A percentile compares a stretch with the other conserved stretches of the same genome.
Conservation (phyloP, 495 filamentous ascomycete species). For the Haplographium delicatum region DNA sequence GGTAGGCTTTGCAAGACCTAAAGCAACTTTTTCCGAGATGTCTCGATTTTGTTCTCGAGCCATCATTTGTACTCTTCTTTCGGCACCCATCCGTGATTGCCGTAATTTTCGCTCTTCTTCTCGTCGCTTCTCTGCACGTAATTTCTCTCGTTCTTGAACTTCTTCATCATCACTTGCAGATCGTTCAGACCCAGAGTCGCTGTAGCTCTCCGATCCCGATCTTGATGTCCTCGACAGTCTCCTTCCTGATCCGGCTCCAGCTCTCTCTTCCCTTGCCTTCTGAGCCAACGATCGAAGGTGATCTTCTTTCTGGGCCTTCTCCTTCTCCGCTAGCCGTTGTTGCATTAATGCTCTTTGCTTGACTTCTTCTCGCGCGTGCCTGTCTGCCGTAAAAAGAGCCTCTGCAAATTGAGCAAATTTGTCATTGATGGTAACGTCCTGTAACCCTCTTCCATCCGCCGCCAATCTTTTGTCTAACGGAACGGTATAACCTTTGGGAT, state of each 20-base stretch:
- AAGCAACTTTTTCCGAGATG: constrained; percentile 94
- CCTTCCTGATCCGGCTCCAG: constrained; percentile 48
- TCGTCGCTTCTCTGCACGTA: constrained; percentile 69
- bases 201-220: constrained; percentile 46
- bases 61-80: constrained; percentile 82
- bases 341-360: constrained; percentile 91
- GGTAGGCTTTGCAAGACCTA: constrained; percentile 93
- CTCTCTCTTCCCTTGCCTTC: constrained; percentile 79
- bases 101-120: constrained; percentile 86
- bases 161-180: constrained; percentile 70
- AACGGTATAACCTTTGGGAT: constrained; percentile 96
- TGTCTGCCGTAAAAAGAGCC: constrained; percentile 86
- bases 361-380: constrained; percentile 94
- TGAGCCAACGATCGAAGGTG: constrained; percentile 84
- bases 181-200: constrained; percentile 49
- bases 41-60: constrained; percentile 95
- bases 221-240: constrained; percentile 32
- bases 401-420: constrained; percentile 97
- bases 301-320: constrained; percentile 90
- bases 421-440: constrained; percentile 97
- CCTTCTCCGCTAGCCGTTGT: constrained; percentile 93
- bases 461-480: constrained; percentile 94
- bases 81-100: constrained; percentile 92
- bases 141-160: constrained; percentile 67
- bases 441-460: constrained; percentile 87